These are phyloP conservation scores for Barnettozyma hawaiiensis DNA, from an alignment of 1,139 yeast genomes.

Conservation along the genomic window DNA sequence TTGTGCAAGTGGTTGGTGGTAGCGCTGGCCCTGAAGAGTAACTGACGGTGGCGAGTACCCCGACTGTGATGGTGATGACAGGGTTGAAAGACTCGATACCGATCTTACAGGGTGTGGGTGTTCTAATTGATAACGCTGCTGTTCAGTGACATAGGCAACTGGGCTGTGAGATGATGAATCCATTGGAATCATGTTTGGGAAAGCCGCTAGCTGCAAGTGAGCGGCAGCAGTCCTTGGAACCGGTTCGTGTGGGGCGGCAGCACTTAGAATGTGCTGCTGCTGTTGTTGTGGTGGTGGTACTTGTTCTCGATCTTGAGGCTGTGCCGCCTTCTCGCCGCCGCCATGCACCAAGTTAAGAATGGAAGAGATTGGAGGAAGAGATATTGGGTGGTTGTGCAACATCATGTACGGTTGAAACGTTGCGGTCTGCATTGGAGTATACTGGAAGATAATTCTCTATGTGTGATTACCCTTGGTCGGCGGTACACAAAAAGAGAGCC, in stretches of 20 bases:
- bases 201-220: not conserved
- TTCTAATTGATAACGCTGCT: conserved; percentile 10
- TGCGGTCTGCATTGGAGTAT: not conserved
- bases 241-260: not conserved
- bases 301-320: not conserved
- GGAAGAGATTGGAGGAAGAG: conserved; percentile 13
- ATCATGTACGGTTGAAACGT: conserved; percentile 1
- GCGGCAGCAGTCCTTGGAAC: not conserved
- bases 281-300: too few relatives aligned
- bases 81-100: conserved; percentile 2
- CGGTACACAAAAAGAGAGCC: too few relatives aligned
- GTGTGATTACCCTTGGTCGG: too few relatives aligned
- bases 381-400: conserved; percentile 3
- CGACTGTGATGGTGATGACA: conserved; percentile 5
- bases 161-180: conserved; percentile 1
- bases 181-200: conserved; percentile 6
- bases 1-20: conserved; percentile 1
- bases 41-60: not conserved
- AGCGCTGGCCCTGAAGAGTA: not conserved
- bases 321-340: conserved; percentile 1
- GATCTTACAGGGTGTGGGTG: conserved; percentile 1
- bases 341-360: conserved; percentile 4
- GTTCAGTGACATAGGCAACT: conserved; percentile 3
- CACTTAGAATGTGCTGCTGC: not conserved
- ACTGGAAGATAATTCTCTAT: too few relatives aligned